Conservation (phyloP, 1,139 yeast genomes). For the Hyphopichia fennica region DNA sequence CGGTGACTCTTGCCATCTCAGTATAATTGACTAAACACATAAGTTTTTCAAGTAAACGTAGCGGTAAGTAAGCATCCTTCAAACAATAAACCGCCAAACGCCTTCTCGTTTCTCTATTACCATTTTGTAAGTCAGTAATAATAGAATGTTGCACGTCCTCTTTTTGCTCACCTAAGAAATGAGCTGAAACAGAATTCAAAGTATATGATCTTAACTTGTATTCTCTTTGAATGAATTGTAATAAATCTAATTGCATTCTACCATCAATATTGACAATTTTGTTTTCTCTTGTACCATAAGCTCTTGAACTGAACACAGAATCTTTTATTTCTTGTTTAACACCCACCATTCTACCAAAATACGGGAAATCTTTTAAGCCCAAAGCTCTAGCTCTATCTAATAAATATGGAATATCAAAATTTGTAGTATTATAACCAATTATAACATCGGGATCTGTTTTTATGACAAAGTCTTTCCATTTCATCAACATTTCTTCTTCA, state of each 20-base stretch:
- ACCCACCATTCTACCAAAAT: conserved; percentile 71
- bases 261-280: conserved; percentile 93
- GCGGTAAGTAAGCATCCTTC: conserved; percentile 91
- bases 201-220: conserved; percentile 94
- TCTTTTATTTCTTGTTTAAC: conserved; percentile 79
- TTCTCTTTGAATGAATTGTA: conserved; percentile 93
- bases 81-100: conserved; percentile 95
- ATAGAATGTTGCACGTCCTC: conserved; percentile 98
- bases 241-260: conserved; percentile 88
- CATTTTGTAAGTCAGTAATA: conserved; percentile 91
- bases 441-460: conserved; percentile 93
- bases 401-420: conserved; percentile 92
- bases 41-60: conserved; percentile 82
- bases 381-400: conserved; percentile 83
- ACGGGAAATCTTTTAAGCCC: conserved; percentile 70
- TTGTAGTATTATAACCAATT: conserved; percentile 92
- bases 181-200: conserved; percentile 91
- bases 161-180: conserved; percentile 91
- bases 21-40: conserved; percentile 97
- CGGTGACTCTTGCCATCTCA: conserved; percentile 99
- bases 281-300: conserved; percentile 94
- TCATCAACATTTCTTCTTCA: conserved; percentile 79
- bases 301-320: conserved; percentile 86
- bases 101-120: conserved; percentile 88
- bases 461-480: conserved; percentile 83